phyloP scores from a whole-genome alignment of 495 filamentous ascomycete genomes.

The Penicillium arizonense region DNA sequence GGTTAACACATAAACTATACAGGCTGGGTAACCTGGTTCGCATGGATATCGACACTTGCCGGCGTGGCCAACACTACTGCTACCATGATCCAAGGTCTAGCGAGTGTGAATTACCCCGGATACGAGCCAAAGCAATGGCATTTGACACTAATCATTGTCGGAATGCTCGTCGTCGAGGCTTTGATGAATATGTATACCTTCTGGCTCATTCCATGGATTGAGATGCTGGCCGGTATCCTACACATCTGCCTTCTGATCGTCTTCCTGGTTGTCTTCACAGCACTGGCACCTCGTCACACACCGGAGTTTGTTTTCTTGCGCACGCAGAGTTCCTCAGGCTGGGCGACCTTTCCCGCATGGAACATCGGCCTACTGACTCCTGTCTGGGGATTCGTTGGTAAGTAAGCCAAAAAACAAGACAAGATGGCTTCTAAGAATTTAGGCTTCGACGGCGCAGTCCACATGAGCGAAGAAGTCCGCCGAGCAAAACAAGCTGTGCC shows the following conservation, averaged over 20 bases:
- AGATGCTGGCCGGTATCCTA: constrained; percentile 31
- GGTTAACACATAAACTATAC: neutral
- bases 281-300: constrained; percentile 10
- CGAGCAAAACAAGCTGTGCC: constrained; percentile 37
- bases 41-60: constrained; percentile 16
- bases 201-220: constrained; percentile 32
- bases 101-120: constrained; percentile 34
- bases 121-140: constrained; percentile 20
- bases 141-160: constrained; percentile 16
- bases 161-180: constrained; percentile 12
- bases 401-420: neutral
- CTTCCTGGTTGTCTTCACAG: constrained; percentile 21
- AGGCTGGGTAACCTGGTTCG: constrained; percentile 12
- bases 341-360: constrained; percentile 29
- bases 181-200: constrained; percentile 23
- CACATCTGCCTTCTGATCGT: constrained; percentile 36
- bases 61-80: constrained; percentile 17
- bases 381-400: constrained; percentile 25
- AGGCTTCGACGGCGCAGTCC: constrained; percentile 25
- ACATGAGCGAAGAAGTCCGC: constrained; percentile 43
- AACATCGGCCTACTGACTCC: constrained; percentile 38
- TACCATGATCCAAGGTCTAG: constrained; percentile 38
- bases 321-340: constrained; percentile 30
- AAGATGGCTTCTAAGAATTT: neutral
- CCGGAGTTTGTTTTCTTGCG: constrained; percentile 17